Base-by-base conservation (phyloP, 768 basidiomycete genomes). In the Kwoniella mangroviensis region DNA sequence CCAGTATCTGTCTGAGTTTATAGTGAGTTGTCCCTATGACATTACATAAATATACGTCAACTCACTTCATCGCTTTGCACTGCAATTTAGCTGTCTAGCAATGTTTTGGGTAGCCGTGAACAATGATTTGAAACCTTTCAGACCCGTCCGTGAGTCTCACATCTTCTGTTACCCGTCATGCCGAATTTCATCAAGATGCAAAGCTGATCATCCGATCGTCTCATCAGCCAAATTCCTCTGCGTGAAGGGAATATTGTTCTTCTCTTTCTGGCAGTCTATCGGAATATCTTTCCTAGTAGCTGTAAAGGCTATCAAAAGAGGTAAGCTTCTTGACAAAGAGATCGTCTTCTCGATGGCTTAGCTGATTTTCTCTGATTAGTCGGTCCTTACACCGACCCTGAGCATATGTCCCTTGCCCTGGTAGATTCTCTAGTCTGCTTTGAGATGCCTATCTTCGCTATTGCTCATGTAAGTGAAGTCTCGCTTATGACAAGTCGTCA, bases 221-320 rank as follows among this genome's bases (percentile, higher is more conserved):
- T 34, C 34, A 34, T 13, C 69, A 84, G 96, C 97, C 2, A 99
- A 99, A 83, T 99, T 99, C 84, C 89, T 98, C 28, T 99, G 94
- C 81, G 94, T 99, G 75, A 99, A 99, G 81, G 96, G 96, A 55
- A 94, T 99, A 74, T 87, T 99, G 22, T 98, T 98, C 86, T 96
- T 97, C 84, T 94, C 92, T 1, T 99, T 99, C 85, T 99, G 97
- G 97, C 97, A 99, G 82, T 89, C 91, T 22, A 88, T 96, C 60
- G 88, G 79, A 56, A 88, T 99, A 60, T 94, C 94, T 40, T 87
- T 92, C 76, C 87, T 98, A n/a, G 96, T 95, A 57, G 91, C 93
- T 2, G 86, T 90, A 0, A 87, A 90, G 10, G 87, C 86, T 60
- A 92, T 98, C 81, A 89, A 85, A 43, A 87, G 86, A 60, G 88